A percentile compares a stretch with the other conserved stretches of the same genome.
These are phyloP conservation scores for Grigorovia transvaalensis DNA, from an alignment of 805 yeast species.

Conservation along the genomic window DNA sequence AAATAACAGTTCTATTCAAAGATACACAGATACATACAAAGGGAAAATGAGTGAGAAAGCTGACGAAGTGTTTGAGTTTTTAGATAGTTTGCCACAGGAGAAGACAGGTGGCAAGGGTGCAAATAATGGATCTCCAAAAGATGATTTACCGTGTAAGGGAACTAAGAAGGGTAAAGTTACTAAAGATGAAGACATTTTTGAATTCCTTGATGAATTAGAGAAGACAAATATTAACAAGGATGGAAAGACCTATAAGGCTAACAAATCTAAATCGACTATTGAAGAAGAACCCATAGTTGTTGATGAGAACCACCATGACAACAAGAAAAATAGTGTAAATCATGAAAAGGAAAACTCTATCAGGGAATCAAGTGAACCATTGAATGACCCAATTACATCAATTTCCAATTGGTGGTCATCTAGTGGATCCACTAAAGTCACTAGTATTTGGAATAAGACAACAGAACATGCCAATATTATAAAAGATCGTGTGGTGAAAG, in stretches of 20 bases:
- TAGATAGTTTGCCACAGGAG: slow-evolving; percentile 66
- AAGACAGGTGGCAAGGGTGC: slow-evolving; percentile 26
- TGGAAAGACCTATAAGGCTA: slow-evolving; percentile 4
- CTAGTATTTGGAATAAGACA: slow-evolving; percentile 57
- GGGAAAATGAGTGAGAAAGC: slow-evolving; percentile 33
- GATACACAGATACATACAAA: neutral
- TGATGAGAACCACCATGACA: slow-evolving; percentile 7
- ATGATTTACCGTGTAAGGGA: slow-evolving; percentile 1
- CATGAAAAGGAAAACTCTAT: slow-evolving; percentile 14
- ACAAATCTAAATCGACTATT: slow-evolving; percentile 4
- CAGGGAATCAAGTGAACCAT: slow-evolving; percentile 8
- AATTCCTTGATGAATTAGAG: slow-evolving; percentile 55
- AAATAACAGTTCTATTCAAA: neutral
- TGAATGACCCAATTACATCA: slow-evolving; percentile 52
- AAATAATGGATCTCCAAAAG: slow-evolving; percentile 22
- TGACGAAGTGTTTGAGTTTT: slow-evolving; percentile 69
- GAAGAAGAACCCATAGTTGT: slow-evolving; percentile 13
- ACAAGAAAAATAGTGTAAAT: slow-evolving; percentile 13
- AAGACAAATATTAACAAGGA: slow-evolving; percentile 38
- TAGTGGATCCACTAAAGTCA: slow-evolving; percentile 56
- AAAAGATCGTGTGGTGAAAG: slow-evolving; percentile 28
- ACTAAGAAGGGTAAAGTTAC: slow-evolving; percentile 10
- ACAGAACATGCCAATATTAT: slow-evolving; percentile 36
- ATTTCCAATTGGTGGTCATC: slow-evolving; percentile 67
- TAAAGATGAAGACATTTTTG: slow-evolving; percentile 31